Conservation (phyloP, 345 rosid genomes). For the Dipteronia sinensis region DNA sequence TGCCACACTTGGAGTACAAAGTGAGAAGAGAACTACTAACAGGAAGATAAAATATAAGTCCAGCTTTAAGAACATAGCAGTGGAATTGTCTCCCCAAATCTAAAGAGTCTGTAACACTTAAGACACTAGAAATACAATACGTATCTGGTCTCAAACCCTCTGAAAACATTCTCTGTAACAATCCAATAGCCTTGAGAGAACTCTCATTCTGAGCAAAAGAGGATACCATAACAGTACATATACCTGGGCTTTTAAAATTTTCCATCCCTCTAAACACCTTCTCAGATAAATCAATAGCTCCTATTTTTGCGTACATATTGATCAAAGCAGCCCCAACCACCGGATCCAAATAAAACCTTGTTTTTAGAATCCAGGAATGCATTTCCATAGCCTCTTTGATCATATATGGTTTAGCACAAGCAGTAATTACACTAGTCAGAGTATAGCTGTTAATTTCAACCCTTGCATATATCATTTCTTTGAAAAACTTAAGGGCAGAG, state of each 20-base stretch:
- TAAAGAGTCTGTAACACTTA: slow-evolving; percentile 49
- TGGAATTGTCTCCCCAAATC: slow-evolving; percentile 66
- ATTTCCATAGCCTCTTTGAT: slow-evolving; percentile 54
- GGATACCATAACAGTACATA: slow-evolving; percentile 58
- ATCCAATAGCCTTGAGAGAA: slow-evolving; percentile 45
- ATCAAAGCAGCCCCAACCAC: slow-evolving; percentile 62
- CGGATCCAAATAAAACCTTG: slow-evolving; percentile 53
- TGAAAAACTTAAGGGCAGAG: slow-evolving; percentile 56
- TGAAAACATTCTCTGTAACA: slow-evolving; percentile 49
- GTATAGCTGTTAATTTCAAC: slow-evolving; percentile 61
- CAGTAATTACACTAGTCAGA: slow-evolving; percentile 54
- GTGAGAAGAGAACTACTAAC: slow-evolving; percentile 76
- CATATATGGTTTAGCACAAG: slow-evolving; percentile 55
- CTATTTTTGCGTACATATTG: slow-evolving; percentile 60
- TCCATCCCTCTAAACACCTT: slow-evolving; percentile 48
- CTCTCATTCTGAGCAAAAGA: slow-evolving; percentile 57
- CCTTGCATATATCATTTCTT: slow-evolving; percentile 53
- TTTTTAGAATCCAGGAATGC: slow-evolving; percentile 67
- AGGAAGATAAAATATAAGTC: slow-evolving; percentile 51
- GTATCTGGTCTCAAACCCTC: slow-evolving; percentile 58
- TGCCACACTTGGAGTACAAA: slow-evolving; percentile 76
- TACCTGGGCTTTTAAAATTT: slow-evolving; percentile 28
- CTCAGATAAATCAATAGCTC: slow-evolving; percentile 49
- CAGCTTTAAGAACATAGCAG: slow-evolving; percentile 54
- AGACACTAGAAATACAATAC: slow-evolving; percentile 56